Evolutionary conservation across 805 yeast species (phyloP), one percentile per base, ranked within the genome.

Genomic region (Myxozyma sirexii): DNA sequence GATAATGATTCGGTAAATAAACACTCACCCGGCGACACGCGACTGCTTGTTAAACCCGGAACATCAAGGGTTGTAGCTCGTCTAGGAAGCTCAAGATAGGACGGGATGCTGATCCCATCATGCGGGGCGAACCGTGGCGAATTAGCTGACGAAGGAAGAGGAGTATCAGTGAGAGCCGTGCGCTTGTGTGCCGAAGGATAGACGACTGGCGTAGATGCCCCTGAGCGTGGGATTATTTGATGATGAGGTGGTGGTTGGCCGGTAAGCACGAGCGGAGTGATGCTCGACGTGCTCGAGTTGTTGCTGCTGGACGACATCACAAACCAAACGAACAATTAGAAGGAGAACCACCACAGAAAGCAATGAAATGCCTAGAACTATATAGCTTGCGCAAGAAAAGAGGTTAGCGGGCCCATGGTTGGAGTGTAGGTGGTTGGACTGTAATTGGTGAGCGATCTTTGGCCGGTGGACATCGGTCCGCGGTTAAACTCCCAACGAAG

Each of bases 1-100:
- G n/a, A n/a, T n/a, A n/a, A n/a, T n/a, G n/a, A n/a, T n/a, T n/a
- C n/a, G n/a, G n/a, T n/a, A 31, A 21, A 13, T 3, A 23, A 23
- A n/a, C n/a, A 27, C 60, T 12, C 75, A 71, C 89, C 93, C 0
- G 96, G 94, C 0, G 91, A 84, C 2, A 82, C 82, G 62, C 88
- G 84, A 1, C 92, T 85, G 50, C 87, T 82, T 0, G 97, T 91
- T 62, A 90, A 87, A 0, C 97, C 97, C 0, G 97, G 97, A 5
- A 93, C 88, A 70, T 91, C 96, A 48, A 92, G 80, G 0, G 97
- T 90, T 6, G 96, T 88, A 0, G 92, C 88, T 61, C 90, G 77
- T 45, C 87, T 43, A 12, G 66, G 54, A 15, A 56, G 55, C n/a
- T 62, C 66, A 8, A 62, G 54, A 31, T 41, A 53, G 15, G 66